These are phyloP conservation scores for Pseudocercospora pini-densiflorae DNA, from an alignment of 2,329 filamentous ascomycete species.

Conservation along the genomic window DNA sequence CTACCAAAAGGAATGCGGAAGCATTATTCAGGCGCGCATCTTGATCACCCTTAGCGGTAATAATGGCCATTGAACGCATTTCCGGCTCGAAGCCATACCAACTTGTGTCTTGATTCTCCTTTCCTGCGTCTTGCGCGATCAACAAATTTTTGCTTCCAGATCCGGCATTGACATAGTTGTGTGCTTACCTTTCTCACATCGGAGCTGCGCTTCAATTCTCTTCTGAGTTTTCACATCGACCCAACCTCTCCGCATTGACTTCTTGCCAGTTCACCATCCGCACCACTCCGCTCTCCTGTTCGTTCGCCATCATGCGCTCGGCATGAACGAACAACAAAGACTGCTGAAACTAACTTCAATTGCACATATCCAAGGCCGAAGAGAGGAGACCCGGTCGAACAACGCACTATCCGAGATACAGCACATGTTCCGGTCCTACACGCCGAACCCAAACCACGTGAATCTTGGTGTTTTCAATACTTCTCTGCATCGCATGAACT, in stretches of 20 bases:
- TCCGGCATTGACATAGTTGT: background rate
- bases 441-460: background rate
- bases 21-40: background rate
- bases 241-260: background rate
- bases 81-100: background rate
- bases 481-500: background rate
- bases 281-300: background rate
- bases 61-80: background rate
- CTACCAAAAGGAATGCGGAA: background rate
- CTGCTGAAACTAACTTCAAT: background rate
- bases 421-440: background rate
- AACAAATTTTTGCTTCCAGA: background rate
- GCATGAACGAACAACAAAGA: background rate
- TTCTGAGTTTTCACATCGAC: background rate
- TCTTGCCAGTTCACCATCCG: background rate
- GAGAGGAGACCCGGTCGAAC: background rate
- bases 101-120: background rate
- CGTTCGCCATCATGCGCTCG: background rate
- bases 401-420: background rate
- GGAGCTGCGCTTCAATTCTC: background rate
- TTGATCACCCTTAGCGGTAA: background rate
- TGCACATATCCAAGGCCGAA: background rate
- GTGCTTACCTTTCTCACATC: background rate
- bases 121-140: background rate
- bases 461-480: background rate